Percentiles rank a stretch among this genome's conserved stretches.
These are phyloP conservation scores for Microbotryum violaceum DNA, from an alignment of 1,284 basidiomycete genomes.

Conservation along the genomic window DNA sequence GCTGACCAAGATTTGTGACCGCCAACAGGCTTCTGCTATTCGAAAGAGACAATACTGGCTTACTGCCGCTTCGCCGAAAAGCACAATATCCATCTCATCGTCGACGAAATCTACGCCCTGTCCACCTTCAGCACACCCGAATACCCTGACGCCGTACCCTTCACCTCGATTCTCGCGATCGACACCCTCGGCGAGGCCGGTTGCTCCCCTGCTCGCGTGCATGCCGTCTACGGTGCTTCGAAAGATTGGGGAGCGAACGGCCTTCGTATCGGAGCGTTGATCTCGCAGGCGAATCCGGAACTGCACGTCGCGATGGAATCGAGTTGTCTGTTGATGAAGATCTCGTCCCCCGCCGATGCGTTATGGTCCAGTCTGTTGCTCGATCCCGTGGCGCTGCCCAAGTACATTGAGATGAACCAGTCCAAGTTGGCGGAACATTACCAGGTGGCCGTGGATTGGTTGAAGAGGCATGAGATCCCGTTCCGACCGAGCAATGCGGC, in stretches of 20 bases:
- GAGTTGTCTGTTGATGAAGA: conserved; percentile 31
- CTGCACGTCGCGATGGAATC: conserved; percentile 34
- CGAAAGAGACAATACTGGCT: conserved; percentile 43
- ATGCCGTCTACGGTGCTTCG: conserved; percentile 40
- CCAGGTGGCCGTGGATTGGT: conserved; percentile 12
- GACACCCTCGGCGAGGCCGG: conserved; percentile 43
- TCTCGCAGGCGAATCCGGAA: conserved; percentile 43
- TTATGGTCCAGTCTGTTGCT: conserved; percentile 25
- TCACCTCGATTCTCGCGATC: conserved; percentile 43
- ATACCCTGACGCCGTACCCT: conserved; percentile 37
- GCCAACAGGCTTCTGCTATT: conserved; percentile 29
- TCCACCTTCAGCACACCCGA: conserved; percentile 23
- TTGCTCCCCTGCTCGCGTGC: conserved; percentile 43
- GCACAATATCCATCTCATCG: conserved; percentile 44
- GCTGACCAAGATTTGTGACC: neutral
- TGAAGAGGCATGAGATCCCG: conserved; percentile 15
- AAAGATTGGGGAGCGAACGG: conserved; percentile 47
- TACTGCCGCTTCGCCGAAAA: conserved; percentile 45
- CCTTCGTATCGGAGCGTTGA: conserved; percentile 41
- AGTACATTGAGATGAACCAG: conserved; percentile 22
- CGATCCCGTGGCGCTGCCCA: conserved; percentile 7
- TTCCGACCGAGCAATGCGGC: conserved; percentile 26
- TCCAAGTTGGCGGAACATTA: conserved; percentile 15
- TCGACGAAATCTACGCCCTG: conserved; percentile 43
- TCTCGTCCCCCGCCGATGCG: conserved; percentile 28